Base-by-base conservation (phyloP, 2,329 filamentous ascomycete genomes). In the Ophiostoma himal-ulmi region DNA sequence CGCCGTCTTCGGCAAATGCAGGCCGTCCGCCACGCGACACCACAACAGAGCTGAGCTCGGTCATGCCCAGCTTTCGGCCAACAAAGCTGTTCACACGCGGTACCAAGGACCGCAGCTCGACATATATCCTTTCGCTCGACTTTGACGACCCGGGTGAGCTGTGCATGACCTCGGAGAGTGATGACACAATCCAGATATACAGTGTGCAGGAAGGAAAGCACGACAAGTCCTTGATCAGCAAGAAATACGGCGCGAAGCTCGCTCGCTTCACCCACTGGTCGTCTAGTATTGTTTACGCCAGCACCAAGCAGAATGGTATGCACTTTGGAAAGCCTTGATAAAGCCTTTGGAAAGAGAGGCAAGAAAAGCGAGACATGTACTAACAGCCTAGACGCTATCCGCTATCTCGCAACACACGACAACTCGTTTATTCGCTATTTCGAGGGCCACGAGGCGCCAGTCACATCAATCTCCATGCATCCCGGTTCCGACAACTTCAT, bases 381-480 rank as follows among this genome's bases (percentile, higher is more conserved):
- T 60, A 13, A 60, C n/a, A 44, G 22, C 2, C 20, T 10, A 90
- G 91, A 94, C 82, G 93, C 88, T 76, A 96, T 91, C 74, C 90
- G 89, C 78, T 97, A 91, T 81, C 90, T 93, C 73, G 96, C 88
- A 70, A 97, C 90, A 14, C 95, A 99, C 80, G 95, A 98, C 79
- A 97, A 98, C 81, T 91, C 90, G 71, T 99, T 96, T 79, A 91
- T 98, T 73, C 91, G 95, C 73, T 99, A 99, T 81, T 99, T 98
- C 78, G 90, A 92, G 72, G 95, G 94, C 68, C 95, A 99, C 79
- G 91, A 91, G 60, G 90, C 87, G 71, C 85, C 89, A 70, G 95
- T 99, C 48, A 98, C 94, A 22, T 91, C 86, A 72, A 85, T 99
- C 37, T 84, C 91, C 1, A 86, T 98, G 73, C 94, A 94, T 74